phyloP scores from a whole-genome alignment of 2,329 filamentous ascomycete species.

The Paraphaeosphaeria minitans region DNA sequence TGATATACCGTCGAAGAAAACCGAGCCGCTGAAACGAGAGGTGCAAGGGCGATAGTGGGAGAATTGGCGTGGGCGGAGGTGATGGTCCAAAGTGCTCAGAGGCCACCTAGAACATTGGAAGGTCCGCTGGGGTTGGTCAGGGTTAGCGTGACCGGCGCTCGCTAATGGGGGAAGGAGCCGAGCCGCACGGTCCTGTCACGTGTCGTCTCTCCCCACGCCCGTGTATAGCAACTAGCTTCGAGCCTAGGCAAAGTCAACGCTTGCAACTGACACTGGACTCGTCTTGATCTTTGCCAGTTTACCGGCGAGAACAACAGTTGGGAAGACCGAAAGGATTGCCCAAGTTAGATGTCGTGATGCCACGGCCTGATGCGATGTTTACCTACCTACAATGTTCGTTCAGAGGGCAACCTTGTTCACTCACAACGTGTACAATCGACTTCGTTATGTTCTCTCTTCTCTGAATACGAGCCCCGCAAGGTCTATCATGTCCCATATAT shows the following conservation, averaged over 20 bases:
- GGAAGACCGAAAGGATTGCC: too few relatives aligned
- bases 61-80: constrained; percentile 16
- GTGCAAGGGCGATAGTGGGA: constrained; percentile 11
- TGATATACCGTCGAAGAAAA: constrained; percentile 7
- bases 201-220: not conserved
- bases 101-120: constrained; percentile 24
- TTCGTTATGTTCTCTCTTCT: too few relatives aligned
- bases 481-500: too few relatives aligned
- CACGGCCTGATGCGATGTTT: too few relatives aligned
- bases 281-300: too few relatives aligned
- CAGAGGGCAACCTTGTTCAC: too few relatives aligned
- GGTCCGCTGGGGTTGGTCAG: constrained; percentile 4
- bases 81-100: constrained; percentile 21
- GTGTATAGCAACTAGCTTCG: not conserved
- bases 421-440: too few relatives aligned
- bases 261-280: too few relatives aligned
- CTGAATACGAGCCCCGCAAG: too few relatives aligned
- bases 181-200: constrained; percentile 12
- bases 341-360: too few relatives aligned
- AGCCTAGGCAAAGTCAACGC: not conserved
- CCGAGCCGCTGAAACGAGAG: constrained; percentile 10
- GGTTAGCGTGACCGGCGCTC: constrained; percentile 12
- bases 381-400: too few relatives aligned
- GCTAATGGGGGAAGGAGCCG: constrained; percentile 11
- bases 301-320: too few relatives aligned